Base-by-base conservation (phyloP, 2,329 filamentous ascomycete species). In the Hymenoscyphus albidus region DNA sequence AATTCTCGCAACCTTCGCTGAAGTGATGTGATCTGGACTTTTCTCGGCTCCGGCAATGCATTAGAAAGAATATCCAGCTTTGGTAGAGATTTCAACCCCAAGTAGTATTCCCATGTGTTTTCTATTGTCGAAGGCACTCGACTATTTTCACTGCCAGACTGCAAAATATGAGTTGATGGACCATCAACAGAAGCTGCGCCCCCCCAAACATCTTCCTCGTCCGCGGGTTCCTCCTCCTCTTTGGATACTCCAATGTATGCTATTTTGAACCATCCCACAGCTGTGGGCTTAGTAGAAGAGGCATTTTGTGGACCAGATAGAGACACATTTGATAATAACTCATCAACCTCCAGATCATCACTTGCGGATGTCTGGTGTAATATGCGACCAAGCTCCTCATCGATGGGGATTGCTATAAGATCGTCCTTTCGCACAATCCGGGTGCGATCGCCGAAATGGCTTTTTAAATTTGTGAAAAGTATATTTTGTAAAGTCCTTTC, bases 201-300 rank as follows among this genome's bases (percentile, higher is more conserved):
- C 44, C 92, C 92, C 95, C 95, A 99, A 9, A 88, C 80, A 61
- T 91, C 88, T 59, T 88, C 85, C 3, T 84, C 83, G 1, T 85
- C 81, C 14, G 85, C 84, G n/a, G 84, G 81, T 7, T 85, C 80
- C 0, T 71, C 68, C 72, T 73, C 81, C 70, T 80, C 88, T 70
- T 79, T 86, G 73, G 80, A 80, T 5, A 83, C 78, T 63, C 82
- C 81, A 61, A 96, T 88, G 65, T 92, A 90, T 48, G 90, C 89
- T 51, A 99, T 90, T 69, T 88, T 91, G 81, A 97, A 98, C 95
- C 95, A 99, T 7, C 92, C 93, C 22, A 96, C 90, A 38, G 81
- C 85, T 76, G 72, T 75, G 48, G 71, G 70, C 35, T 73, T 73
- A 1, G 72, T 68, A 61, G 67, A 67, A 38, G 68, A 79, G 71